phyloP scores from a whole-genome alignment of 306 rosid species.

The Delonix regia region DNA sequence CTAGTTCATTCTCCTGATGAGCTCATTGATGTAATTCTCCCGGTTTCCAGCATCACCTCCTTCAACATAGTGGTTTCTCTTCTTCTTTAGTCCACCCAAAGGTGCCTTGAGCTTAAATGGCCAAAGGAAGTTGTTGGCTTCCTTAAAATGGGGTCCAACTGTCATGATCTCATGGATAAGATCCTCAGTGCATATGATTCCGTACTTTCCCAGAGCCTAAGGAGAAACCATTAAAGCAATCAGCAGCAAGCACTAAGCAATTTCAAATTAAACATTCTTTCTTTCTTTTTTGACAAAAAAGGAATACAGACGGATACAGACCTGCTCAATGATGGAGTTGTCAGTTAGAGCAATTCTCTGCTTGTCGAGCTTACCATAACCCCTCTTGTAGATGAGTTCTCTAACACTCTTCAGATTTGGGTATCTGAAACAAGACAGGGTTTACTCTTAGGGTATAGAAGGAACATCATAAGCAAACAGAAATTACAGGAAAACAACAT shows the following conservation, averaged over 20 bases:
- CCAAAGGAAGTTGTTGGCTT: slow-evolving; percentile 91
- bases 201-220: slow-evolving; percentile 74
- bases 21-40: slow-evolving; percentile 86
- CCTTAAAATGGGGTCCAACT: slow-evolving; percentile 92
- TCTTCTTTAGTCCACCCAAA: slow-evolving; percentile 83
- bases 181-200: slow-evolving; percentile 73
- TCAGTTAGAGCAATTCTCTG: slow-evolving; percentile 77
- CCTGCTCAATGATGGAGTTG: slow-evolving; percentile 78
- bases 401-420: slow-evolving; percentile 90
- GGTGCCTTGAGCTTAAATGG: slow-evolving; percentile 98
- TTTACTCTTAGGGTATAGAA: background rate
- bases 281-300: too few relatives aligned
- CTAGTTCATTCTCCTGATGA: slow-evolving; percentile 83
- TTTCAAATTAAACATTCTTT: background rate
- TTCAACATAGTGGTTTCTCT: slow-evolving; percentile 92
- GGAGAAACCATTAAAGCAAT: background rate
- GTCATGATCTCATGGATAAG: slow-evolving; percentile 84
- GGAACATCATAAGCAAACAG: background rate
- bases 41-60: slow-evolving; percentile 96
- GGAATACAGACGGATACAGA: background rate
- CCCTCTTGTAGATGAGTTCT: slow-evolving; percentile 84
- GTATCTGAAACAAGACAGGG: slow-evolving; percentile 44
- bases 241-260: background rate
- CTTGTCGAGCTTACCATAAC: slow-evolving; percentile 76
- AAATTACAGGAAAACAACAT: background rate